phyloP scores from a whole-genome alignment of 2,329 filamentous ascomycete genomes.

The Elsinoe batatas region DNA sequence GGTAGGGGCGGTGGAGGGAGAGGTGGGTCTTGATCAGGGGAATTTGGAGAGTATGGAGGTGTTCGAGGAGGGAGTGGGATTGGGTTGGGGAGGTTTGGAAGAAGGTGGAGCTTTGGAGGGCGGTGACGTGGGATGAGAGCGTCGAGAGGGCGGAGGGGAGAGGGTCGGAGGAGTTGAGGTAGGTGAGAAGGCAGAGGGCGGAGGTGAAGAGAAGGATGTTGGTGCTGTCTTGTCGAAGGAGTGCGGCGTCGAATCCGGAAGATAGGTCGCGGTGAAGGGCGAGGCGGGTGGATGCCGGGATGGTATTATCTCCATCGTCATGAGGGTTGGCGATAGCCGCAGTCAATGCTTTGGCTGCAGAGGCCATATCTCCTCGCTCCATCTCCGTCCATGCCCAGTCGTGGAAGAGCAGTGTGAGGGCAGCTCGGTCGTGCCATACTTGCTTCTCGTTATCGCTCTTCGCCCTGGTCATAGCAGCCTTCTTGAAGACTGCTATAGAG shows the following conservation, averaged over 20 bases:
- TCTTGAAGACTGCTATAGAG: slow-evolving; percentile 48
- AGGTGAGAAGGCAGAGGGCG: slow-evolving; percentile 55
- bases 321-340: slow-evolving; percentile 12
- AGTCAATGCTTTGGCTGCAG: slow-evolving; percentile 28
- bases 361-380: slow-evolving; percentile 27
- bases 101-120: slow-evolving; percentile 30
- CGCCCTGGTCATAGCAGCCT: not conserved
- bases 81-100: slow-evolving; percentile 27
- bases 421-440: slow-evolving; percentile 28
- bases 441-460: not conserved
- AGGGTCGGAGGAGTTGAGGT: slow-evolving; percentile 44
- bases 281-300: slow-evolving; percentile 30
- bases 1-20: slow-evolving; percentile 53
- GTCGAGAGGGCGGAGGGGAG: slow-evolving; percentile 25
- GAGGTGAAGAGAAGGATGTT: slow-evolving; percentile 50
- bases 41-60: slow-evolving; percentile 58
- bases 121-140: slow-evolving; percentile 33
- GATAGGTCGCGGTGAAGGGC: slow-evolving; percentile 46
- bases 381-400: slow-evolving; percentile 62
- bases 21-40: slow-evolving; percentile 58
- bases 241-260: slow-evolving; percentile 45
- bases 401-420: slow-evolving; percentile 43
- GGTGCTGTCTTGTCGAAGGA: slow-evolving; percentile 41
- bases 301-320: not conserved
- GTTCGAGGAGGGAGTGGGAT: slow-evolving; percentile 36